phyloP scores from a whole-genome alignment of 2,329 filamentous ascomycete species.

The Pseudocercospora eumusae region DNA sequence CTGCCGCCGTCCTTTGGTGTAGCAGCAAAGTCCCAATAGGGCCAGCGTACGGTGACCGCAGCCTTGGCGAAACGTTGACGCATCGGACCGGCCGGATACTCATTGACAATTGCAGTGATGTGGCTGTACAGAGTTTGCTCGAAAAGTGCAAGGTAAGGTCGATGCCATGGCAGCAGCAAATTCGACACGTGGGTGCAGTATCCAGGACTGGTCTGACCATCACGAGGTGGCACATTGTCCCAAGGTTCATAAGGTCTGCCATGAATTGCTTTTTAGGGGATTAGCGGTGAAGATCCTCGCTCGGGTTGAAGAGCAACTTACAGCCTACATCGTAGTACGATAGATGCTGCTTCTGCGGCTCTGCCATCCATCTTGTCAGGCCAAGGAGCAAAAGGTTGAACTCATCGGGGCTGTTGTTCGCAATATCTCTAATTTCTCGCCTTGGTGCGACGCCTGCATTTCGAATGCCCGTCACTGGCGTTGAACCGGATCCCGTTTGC shows the following conservation, averaged over 20 bases:
- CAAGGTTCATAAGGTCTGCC: conserved; percentile 67
- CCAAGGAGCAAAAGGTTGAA: conserved; percentile 79
- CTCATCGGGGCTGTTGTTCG: conserved; percentile 61
- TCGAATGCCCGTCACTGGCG: conserved; percentile 38
- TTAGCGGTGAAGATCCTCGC: background rate
- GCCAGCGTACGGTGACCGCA: conserved; percentile 46
- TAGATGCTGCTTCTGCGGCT: conserved; percentile 62
- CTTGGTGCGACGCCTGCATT: conserved; percentile 47
- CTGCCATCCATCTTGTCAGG: conserved; percentile 69
- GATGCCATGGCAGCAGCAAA: conserved; percentile 80
- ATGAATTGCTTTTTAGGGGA: conserved; percentile 66
- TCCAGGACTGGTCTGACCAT: conserved; percentile 60
- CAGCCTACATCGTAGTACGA: conserved; percentile 81
- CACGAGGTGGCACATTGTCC: conserved; percentile 53
- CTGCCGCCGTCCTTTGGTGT: conserved; percentile 39
- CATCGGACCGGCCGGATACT: conserved; percentile 43
- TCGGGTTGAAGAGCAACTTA: conserved; percentile 41
- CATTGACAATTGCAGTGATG: conserved; percentile 45
- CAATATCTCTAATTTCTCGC: conserved; percentile 67
- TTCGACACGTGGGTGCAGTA: conserved; percentile 78
- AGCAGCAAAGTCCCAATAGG: conserved; percentile 54
- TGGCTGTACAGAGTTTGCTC: conserved; percentile 48
- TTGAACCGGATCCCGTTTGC: background rate
- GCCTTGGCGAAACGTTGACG: conserved; percentile 45
- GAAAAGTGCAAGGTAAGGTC: conserved; percentile 68